Evolutionary conservation across 176 grass and related monocot genomes (phyloP).

Genomic region (Pontederia crassipes): DNA sequence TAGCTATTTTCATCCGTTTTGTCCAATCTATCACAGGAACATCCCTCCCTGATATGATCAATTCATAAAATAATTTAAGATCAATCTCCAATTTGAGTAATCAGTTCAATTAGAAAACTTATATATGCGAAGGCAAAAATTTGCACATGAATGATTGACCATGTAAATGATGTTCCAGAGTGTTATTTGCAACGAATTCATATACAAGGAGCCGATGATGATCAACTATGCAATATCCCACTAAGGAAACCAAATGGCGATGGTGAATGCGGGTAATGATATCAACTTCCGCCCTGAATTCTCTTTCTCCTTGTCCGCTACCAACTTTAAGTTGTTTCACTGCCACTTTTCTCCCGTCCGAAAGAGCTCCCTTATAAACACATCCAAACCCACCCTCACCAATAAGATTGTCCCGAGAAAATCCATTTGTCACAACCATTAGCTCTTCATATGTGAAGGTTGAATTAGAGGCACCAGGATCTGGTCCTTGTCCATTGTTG

Average conservation of each 20-base stretch:
- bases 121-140: not conserved
- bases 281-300: constrained; percentile 65
- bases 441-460: constrained; percentile 61
- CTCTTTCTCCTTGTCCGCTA: constrained; percentile 52
- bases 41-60: constrained; percentile 24
- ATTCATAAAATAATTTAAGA: not conserved
- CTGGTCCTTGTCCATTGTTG: not conserved
- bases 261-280: constrained; percentile 93
- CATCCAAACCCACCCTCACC: constrained; percentile 64
- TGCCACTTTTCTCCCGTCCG: constrained; percentile 55
- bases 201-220: constrained; percentile 62
- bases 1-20: constrained; percentile 68
- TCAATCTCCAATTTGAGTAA: not conserved
- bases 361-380: constrained; percentile 41
- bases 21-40: constrained; percentile 59
- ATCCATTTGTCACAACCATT: constrained; percentile 32
- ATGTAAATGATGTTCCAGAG: constrained; percentile 68
- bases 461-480: constrained; percentile 29
- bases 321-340: constrained; percentile 77
- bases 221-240: constrained; percentile 60
- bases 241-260: constrained; percentile 65
- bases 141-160: constrained; percentile 11
- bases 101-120: not conserved
- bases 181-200: constrained; percentile 67
- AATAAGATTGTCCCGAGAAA: constrained; percentile 34